These are phyloP conservation scores for Penicillium coprophilum DNA, from an alignment of 495 filamentous ascomycete genomes.

Conservation along the genomic window DNA sequence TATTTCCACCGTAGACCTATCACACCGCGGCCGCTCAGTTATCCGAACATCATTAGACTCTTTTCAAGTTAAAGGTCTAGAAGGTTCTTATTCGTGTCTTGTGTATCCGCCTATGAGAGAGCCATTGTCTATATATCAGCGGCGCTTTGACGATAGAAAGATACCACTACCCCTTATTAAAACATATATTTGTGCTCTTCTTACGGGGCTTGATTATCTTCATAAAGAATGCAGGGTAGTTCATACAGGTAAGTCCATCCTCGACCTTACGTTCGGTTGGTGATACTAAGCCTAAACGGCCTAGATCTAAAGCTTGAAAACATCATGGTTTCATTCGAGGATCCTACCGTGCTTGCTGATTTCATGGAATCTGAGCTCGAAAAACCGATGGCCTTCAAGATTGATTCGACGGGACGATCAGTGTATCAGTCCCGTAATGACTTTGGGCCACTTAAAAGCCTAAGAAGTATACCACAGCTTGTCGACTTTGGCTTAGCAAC, in stretches of 20 bases:
- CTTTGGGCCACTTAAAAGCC: constrained; percentile 37
- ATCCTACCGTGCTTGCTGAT: constrained; percentile 41
- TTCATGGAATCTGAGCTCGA: constrained; percentile 38
- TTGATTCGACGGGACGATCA: constrained; percentile 30
- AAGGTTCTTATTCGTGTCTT: constrained; percentile 36
- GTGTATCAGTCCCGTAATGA: constrained; percentile 43
- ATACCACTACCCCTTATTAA: constrained; percentile 38
- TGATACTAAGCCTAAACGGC: constrained; percentile 25
- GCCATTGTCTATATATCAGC: constrained; percentile 36
- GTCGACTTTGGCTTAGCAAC: constrained; percentile 88
- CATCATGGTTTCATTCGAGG: constrained; percentile 47
- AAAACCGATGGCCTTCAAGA: constrained; percentile 42
- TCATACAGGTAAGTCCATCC: constrained; percentile 33
- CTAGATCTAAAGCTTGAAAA: constrained; percentile 51
- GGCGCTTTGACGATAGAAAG: constrained; percentile 29
- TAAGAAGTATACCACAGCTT: constrained; percentile 58
- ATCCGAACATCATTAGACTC: constrained; percentile 28
- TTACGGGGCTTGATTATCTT: constrained; percentile 48
- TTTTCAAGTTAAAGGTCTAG: constrained; percentile 31
- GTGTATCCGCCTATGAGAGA: constrained; percentile 44
- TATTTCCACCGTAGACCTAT: constrained; percentile 34
- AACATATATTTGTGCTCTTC: constrained; percentile 39
- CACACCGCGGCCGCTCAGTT: constrained; percentile 35
- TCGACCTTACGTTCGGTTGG: constrained; percentile 19
- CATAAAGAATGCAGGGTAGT: constrained; percentile 42